Evolutionary conservation across 2,329 filamentous ascomycete genomes (phyloP), one percentile per base, ranked within the genome.

Genomic region (Penicillium crustosum): DNA sequence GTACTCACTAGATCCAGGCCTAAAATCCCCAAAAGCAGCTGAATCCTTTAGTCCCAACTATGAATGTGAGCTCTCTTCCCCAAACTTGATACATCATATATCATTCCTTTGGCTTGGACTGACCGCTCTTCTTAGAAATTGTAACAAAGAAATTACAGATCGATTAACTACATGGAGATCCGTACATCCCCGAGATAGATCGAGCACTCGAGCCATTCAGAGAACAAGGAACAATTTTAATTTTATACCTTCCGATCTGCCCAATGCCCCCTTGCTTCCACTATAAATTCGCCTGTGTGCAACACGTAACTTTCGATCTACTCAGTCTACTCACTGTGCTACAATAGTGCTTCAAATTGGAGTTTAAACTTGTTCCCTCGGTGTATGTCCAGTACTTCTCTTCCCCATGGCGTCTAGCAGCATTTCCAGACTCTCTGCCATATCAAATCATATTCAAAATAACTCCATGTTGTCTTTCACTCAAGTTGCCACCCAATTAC

Each of bases 401-500:
- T n/a, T 51, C 6, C 7, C 21, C 42, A 58, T 63, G 61, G 10
- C 47, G 38, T 47, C 61, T 19, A 21, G 9, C 2, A 53, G 12
- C 25, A 29, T 49, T n/a, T 36, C 51, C 9, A 59, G 60, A 47
- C 52, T 61, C 4, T 57, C 53, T 29, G 53, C 45, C 6, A 59
- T 62, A 39, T 54, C 59, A 29, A 47, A 29, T 15, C 60, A 62
- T 23, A 31, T 65, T 15, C 15, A 44, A 6, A 43, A 57, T 10
- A 49, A 12, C n/a, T 5, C 47, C 25, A 64, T 66, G 41, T 35
- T 59, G 12, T 33, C 50, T 21, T 38, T 36, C 2, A 23, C 58
- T 6, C 72, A 75, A 51, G 57, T 55, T 29, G 65, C 74, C 3
- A 57, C 68, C 29, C 62, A 71, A 27, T 59, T 84, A 23, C 82